A percentile compares a stretch with the other conserved stretches of the same genome.
phyloP scores from a whole-genome alignment of 2,329 filamentous ascomycete species.

The Hymenotorrendiella dingleyae region DNA sequence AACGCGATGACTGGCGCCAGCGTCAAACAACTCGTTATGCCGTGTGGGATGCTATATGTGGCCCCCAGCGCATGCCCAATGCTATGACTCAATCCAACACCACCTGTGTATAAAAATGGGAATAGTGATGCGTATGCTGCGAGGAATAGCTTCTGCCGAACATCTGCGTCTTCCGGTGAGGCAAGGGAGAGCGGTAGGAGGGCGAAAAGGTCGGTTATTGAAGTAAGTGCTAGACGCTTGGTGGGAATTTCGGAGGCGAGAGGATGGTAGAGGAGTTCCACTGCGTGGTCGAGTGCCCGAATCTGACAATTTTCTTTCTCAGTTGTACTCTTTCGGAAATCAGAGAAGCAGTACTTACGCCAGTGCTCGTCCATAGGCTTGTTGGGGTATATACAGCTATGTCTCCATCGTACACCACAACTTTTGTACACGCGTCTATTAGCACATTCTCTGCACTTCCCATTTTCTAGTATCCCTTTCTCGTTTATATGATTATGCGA shows the following conservation, averaged over 20 bases:
- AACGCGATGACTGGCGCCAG: constrained; percentile 48
- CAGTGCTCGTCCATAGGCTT: constrained; percentile 44
- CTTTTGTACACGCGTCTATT: constrained; percentile 13
- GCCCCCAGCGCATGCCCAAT: constrained; percentile 47
- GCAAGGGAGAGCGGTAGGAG: constrained; percentile 41
- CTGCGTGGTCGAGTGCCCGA: constrained; percentile 48
- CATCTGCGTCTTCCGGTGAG: constrained; percentile 39
- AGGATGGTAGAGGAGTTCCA: constrained; percentile 48
- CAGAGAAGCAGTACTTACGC: constrained; percentile 14
- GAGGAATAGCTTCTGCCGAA: constrained; percentile 45
- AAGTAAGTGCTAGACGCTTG: constrained; percentile 38
- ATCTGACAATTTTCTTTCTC: constrained; percentile 28
- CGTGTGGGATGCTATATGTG: constrained; percentile 51
- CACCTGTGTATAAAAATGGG: constrained; percentile 43
- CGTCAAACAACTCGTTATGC: constrained; percentile 48
- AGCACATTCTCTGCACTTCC: not conserved
- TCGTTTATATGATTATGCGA: not conserved
- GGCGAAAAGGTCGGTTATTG: constrained; percentile 41
- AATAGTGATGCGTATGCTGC: constrained; percentile 47
- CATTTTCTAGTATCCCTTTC: not conserved
- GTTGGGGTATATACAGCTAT: constrained; percentile 46
- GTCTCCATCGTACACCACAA: constrained; percentile 47
- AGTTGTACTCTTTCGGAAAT: not conserved
- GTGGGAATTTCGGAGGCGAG: constrained; percentile 45
- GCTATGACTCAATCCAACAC: constrained; percentile 41